Evolutionary conservation across 805 yeast genomes (phyloP).

Genomic region (Kuraishia floccosa): DNA sequence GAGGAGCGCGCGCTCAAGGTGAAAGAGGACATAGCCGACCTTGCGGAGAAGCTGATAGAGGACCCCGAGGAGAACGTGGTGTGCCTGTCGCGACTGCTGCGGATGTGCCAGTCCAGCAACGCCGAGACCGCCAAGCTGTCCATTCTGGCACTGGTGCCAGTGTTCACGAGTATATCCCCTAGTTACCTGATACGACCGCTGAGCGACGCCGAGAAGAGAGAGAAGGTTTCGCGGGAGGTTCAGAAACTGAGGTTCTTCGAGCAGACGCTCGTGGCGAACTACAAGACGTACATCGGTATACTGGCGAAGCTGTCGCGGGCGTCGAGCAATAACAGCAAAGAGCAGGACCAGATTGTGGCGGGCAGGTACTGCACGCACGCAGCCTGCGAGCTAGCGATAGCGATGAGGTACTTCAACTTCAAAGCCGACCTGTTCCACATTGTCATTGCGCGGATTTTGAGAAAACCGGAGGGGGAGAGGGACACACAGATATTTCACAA

Average conservation of each 20-base stretch:
- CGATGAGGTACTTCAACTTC: constrained; percentile 72
- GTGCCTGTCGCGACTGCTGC: constrained; percentile 52
- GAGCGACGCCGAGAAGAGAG: constrained; percentile 69
- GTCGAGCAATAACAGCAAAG: constrained; percentile 17
- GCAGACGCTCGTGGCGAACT: constrained; percentile 60
- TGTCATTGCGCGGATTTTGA: constrained; percentile 53
- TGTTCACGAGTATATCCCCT: constrained; percentile 79
- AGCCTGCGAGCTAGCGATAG: constrained; percentile 62
- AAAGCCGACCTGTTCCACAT: constrained; percentile 64
- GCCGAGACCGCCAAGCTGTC: constrained; percentile 60
- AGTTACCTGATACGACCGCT: constrained; percentile 79
- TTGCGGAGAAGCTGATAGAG: constrained; percentile 69
- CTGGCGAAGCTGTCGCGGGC: constrained; percentile 26
- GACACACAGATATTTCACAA: constrained; percentile 39
- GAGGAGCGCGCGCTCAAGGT: constrained; percentile 44
- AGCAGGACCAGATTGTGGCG: constrained; percentile 21
- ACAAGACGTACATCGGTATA: constrained; percentile 52
- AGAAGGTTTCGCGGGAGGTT: constrained; percentile 76
- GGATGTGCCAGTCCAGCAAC: constrained; percentile 60
- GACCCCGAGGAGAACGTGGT: constrained; percentile 81
- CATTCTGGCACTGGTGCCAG: constrained; percentile 69
- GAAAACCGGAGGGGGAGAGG: constrained; percentile 39
- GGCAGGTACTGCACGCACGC: constrained; percentile 62
- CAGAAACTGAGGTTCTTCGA: constrained; percentile 71
- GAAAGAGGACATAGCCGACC: constrained; percentile 75